Percentiles rank a stretch among this genome's conserved stretches.
Conservation (phyloP, 768 basidiomycete genomes). For the Gloeostereum incarnatum region DNA sequence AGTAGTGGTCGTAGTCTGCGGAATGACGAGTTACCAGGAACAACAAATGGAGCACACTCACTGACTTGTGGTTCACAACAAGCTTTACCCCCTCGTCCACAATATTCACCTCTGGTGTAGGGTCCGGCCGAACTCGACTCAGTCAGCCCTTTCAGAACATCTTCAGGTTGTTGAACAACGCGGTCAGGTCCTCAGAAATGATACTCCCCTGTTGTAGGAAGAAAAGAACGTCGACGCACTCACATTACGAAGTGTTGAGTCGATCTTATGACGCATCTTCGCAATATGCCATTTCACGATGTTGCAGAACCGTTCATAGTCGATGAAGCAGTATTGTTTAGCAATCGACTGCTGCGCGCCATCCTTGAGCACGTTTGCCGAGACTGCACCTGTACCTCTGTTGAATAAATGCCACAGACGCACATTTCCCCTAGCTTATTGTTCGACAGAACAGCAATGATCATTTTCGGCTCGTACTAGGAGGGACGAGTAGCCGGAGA, state of each 20-base stretch:
- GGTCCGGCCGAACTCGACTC: constrained; percentile 22
- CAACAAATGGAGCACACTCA: too few species aligned
- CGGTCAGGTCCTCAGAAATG: constrained; percentile 86
- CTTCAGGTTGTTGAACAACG: constrained; percentile 76
- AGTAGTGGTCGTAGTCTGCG: constrained; percentile 75
- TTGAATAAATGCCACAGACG: too few species aligned
- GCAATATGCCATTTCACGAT: constrained; percentile 97
- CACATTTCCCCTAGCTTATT: constrained; percentile 75
- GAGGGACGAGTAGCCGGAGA: too few species aligned
- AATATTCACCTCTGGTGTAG: not conserved
- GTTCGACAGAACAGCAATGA: constrained; percentile 73
- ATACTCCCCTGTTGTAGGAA: constrained; percentile 95
- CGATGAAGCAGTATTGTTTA: constrained; percentile 93
- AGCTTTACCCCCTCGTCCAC: constrained; percentile 37
- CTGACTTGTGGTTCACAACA: constrained; percentile 44
- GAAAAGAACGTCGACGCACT: constrained; percentile 21
- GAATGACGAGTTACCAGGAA: too few species aligned
- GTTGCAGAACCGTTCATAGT: constrained; percentile 93
- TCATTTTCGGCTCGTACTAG: constrained; percentile 87
- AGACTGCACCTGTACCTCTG: too few species aligned
- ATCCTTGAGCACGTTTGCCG: constrained; percentile 86
- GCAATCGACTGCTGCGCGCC: constrained; percentile 81
- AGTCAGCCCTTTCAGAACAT: constrained; percentile 63
- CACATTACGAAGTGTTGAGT: constrained; percentile 87
- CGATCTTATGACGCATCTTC: constrained; percentile 85